Conservation (phyloP, 139 green algal genomes). For the Nannochloris sp. region DNA sequence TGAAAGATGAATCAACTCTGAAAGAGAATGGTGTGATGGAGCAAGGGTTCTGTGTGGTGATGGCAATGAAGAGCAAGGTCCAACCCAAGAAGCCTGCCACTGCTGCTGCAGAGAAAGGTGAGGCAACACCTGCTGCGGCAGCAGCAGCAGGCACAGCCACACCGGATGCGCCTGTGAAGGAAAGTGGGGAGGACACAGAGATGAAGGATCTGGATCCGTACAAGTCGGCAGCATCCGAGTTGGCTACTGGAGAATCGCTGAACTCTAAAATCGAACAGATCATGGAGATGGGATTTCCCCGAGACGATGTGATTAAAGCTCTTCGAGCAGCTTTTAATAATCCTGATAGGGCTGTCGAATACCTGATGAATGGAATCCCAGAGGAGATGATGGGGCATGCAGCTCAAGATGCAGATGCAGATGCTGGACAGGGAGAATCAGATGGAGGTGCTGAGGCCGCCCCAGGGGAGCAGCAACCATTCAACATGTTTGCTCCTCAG, state of each 20-base stretch:
- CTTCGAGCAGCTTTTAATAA: conserved; percentile 99
- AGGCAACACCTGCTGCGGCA: neutral
- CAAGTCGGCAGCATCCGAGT: conserved; percentile 43
- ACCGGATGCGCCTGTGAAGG: conserved; percentile 1
- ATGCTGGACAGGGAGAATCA: neutral
- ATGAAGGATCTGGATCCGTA: conserved; percentile 21
- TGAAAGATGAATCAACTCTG: conserved; percentile 79
- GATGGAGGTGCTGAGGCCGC: conserved; percentile 2
- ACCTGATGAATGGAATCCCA: conserved; percentile 93
- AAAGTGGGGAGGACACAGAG: neutral
- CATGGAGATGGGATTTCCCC: conserved; percentile 88
- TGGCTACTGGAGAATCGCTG: conserved; percentile 64
- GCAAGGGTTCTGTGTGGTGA: conserved; percentile 87
- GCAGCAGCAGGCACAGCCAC: neutral
- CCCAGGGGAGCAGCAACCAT: conserved; percentile 40
- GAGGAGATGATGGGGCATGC: conserved; percentile 12
- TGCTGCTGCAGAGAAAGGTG: neutral
- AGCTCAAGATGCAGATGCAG: conserved; percentile 12
- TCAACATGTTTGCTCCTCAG: conserved; percentile 81
- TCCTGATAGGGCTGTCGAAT: conserved; percentile 97
- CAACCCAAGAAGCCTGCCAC: conserved; percentile 2
- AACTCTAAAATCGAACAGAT: conserved; percentile 66
- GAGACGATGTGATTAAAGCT: conserved; percentile 63
- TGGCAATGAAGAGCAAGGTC: conserved; percentile 62
- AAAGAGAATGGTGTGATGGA: conserved; percentile 66